Evolutionary conservation across 73 alveolate species (phyloP).

Genomic region (Strombidium stylifer): DNA sequence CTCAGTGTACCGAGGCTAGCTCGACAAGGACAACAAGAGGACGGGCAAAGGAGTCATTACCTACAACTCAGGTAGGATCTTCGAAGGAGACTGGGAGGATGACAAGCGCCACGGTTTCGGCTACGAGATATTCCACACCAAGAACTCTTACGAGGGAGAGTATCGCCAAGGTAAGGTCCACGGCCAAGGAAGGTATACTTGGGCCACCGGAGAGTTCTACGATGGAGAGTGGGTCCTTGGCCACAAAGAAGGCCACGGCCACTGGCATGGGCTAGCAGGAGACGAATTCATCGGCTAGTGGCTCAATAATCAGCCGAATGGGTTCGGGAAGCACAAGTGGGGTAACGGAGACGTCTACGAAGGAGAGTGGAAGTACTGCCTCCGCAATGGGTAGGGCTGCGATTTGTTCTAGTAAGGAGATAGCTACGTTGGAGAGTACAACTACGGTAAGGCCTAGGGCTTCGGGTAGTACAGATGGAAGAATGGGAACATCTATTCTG

Average conservation of each 20-base stretch:
- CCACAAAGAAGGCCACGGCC: slow-evolving; percentile 38
- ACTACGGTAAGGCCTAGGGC: slow-evolving; percentile 83
- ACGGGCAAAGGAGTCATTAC: slow-evolving; percentile 56
- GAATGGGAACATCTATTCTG: slow-evolving; percentile 49
- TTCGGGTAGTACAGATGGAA: slow-evolving; percentile 55
- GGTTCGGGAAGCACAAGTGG: slow-evolving; percentile 89
- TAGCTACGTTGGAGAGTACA: slow-evolving; percentile 66
- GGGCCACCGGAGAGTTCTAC: slow-evolving; percentile 81
- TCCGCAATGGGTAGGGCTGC: slow-evolving; percentile 54
- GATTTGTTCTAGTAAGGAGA: slow-evolving; percentile 70
- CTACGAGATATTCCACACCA: slow-evolving; percentile 34
- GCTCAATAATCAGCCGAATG: slow-evolving; percentile 64
- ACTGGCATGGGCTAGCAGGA: slow-evolving; percentile 27
- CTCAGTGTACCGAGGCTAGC: slow-evolving; percentile 26
- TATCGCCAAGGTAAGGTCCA: slow-evolving; percentile 70
- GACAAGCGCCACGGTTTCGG: slow-evolving; percentile 56
- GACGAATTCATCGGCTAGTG: slow-evolving; percentile 30
- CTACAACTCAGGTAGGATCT: slow-evolving; percentile 42
- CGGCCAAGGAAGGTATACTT: slow-evolving; percentile 84
- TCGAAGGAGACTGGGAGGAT: slow-evolving; percentile 30
- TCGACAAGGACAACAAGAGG: slow-evolving; percentile 2
- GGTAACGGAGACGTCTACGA: slow-evolving; percentile 86
- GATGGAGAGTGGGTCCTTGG: slow-evolving; percentile 77
- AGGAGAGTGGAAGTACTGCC: slow-evolving; percentile 72
- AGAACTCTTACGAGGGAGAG: slow-evolving; percentile 76